These are phyloP conservation scores for Aspergillus heteromorphus DNA, from an alignment of 495 filamentous ascomycete species.

Conservation along the genomic window DNA sequence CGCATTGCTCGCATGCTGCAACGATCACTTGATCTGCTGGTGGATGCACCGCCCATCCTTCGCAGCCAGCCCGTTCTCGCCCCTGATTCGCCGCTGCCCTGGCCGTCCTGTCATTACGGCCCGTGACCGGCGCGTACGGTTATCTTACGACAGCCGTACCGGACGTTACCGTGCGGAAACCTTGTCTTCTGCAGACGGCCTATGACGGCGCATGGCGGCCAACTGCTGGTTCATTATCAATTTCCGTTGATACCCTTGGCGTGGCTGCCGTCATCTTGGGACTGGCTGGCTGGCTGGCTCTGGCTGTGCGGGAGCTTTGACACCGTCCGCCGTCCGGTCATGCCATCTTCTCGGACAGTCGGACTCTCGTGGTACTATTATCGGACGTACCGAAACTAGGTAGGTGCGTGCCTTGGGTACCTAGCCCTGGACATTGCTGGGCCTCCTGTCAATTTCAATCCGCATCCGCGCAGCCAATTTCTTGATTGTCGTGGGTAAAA, in stretches of 20 bases:
- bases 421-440: not conserved
- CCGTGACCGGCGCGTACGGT: constrained; percentile 11
- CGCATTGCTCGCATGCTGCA: constrained; percentile 55
- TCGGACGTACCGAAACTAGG: constrained; percentile 12
- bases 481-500: constrained; percentile 3
- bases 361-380: no score
- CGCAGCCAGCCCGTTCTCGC: constrained; percentile 6
- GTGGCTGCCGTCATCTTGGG: not conserved
- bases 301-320: not conserved
- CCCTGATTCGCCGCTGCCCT: constrained; percentile 14
- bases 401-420: no score
- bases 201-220: not conserved
- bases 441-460: constrained; percentile 12
- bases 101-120: constrained; percentile 16
- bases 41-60: constrained; percentile 24
- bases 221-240: not conserved
- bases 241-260: not conserved
- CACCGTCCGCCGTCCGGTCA: constrained; percentile 1
- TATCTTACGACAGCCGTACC: constrained; percentile 3
- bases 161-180: constrained; percentile 35
- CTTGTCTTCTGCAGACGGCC: not conserved
- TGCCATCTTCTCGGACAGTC: constrained; percentile 7
- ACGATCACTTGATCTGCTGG: constrained; percentile 62
- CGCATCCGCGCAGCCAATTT: not conserved
- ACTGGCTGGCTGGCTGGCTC: no score